Conservation (phyloP, 805 yeast species). For the Metschnikowia orientalis region DNA sequence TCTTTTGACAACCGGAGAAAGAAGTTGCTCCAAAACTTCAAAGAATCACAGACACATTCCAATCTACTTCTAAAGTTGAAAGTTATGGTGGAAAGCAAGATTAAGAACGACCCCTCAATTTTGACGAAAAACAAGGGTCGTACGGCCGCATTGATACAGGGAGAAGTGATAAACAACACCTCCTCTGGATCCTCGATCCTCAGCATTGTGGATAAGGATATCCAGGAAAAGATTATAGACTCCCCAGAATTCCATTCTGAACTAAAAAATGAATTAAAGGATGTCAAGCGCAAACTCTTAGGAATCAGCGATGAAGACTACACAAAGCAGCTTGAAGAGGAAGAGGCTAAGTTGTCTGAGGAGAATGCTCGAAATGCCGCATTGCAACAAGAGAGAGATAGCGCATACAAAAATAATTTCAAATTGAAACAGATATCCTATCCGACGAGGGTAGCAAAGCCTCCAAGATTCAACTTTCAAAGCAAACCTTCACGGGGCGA, state of each 20-base stretch:
- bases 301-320: slow-evolving; percentile 42
- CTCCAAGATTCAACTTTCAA: slow-evolving; percentile 31
- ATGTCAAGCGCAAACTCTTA: slow-evolving; percentile 26
- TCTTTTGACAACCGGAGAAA: slow-evolving; percentile 45
- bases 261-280: slow-evolving; percentile 30
- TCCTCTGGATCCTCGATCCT: slow-evolving; percentile 23
- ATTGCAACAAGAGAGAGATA: slow-evolving; percentile 16
- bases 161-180: slow-evolving; percentile 36
- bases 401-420: slow-evolving; percentile 27
- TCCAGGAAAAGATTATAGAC: slow-evolving; percentile 41
- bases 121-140: slow-evolving; percentile 47
- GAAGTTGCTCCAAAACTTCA: slow-evolving; percentile 40
- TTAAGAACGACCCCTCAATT: slow-evolving; percentile 45
- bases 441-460: slow-evolving; percentile 28
- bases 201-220: slow-evolving; percentile 41
- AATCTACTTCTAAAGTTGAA: slow-evolving; percentile 37
- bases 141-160: slow-evolving; percentile 49
- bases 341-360: slow-evolving; percentile 18
- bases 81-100: slow-evolving; percentile 42
- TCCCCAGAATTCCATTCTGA: slow-evolving; percentile 36
- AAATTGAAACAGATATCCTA: slow-evolving; percentile 22
- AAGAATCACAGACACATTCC: slow-evolving; percentile 36
- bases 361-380: slow-evolving; percentile 15
- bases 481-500: slow-evolving; percentile 5
- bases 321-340: slow-evolving; percentile 22